These are phyloP conservation scores for Escallonia rubra DNA, from an alignment of 129 eudicot genomes.

Conservation along the genomic window DNA sequence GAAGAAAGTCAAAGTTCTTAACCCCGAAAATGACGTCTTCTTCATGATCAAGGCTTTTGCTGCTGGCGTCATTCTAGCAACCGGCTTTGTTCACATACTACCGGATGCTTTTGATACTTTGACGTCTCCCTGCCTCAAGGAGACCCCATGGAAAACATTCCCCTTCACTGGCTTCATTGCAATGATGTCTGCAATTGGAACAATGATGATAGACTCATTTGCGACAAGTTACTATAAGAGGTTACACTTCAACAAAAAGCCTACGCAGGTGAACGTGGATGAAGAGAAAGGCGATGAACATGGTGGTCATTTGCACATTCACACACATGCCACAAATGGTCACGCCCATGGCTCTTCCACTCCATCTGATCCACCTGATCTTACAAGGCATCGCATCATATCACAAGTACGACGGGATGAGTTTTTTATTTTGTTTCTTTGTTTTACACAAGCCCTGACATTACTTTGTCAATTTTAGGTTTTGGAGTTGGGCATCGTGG, in stretches of 20 bases:
- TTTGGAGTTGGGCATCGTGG: constrained; percentile 65
- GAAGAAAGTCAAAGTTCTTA: constrained; percentile 26
- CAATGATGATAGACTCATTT: constrained; percentile 51
- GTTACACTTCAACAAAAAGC: constrained; percentile 33
- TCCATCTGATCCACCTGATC: constrained; percentile 24
- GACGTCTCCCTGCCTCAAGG: constrained; percentile 44
- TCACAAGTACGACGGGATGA: constrained; percentile 7
- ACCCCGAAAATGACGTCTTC: constrained; percentile 59
- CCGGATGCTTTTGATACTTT: constrained; percentile 58
- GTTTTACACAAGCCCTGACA: background rate
- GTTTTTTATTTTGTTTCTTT: background rate
- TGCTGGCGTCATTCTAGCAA: constrained; percentile 71
- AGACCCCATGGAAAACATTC: constrained; percentile 59
- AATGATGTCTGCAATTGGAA: constrained; percentile 57
- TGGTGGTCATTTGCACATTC: constrained; percentile 46
- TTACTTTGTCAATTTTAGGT: constrained; percentile 30
- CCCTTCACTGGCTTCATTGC: constrained; percentile 67
- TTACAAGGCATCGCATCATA: constrained; percentile 24
- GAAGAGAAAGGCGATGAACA: constrained; percentile 32
- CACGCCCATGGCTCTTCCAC: constrained; percentile 52
- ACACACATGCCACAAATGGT: constrained; percentile 58
- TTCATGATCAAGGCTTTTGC: constrained; percentile 83
- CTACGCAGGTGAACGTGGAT: constrained; percentile 24
- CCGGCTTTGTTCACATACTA: constrained; percentile 71
- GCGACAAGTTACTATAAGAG: constrained; percentile 55